These are phyloP conservation scores for Boechera divaricarpa DNA, from an alignment of 345 rosid species.

Conservation along the genomic window DNA sequence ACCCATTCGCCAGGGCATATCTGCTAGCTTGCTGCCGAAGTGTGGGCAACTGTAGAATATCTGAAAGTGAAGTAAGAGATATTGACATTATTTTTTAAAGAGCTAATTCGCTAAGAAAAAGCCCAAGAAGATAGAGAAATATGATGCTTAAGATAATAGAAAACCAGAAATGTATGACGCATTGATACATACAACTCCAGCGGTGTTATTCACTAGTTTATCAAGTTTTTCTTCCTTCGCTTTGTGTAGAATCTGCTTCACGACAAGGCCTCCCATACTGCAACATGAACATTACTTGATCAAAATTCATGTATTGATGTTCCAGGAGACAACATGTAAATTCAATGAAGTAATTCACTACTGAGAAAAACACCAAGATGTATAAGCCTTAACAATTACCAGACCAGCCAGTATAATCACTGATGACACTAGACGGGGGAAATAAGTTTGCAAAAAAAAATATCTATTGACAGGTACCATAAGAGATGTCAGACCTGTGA, in stretches of 20 bases:
- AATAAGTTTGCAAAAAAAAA: conserved; percentile 11
- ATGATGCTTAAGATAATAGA: background rate
- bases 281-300: conserved; percentile 41
- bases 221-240: conserved; percentile 82
- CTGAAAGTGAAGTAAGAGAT: conserved; percentile 49
- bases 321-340: conserved; percentile 7
- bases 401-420: conserved; percentile 15
- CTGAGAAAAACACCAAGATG: conserved; percentile 16
- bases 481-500: conserved; percentile 66
- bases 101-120: conserved; percentile 15
- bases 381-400: conserved; percentile 1
- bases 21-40: conserved; percentile 98
- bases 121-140: background rate
- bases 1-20: conserved; percentile 99
- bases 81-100: conserved; percentile 12
- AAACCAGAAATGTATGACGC: conserved; percentile 7
- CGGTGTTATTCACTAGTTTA: conserved; percentile 81
- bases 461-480: conserved; percentile 10
- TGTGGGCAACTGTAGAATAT: conserved; percentile 98
- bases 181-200: conserved; percentile 77
- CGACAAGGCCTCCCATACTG: conserved; percentile 98
- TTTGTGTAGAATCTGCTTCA: conserved; percentile 90
- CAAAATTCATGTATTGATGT: conserved; percentile 19
- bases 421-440: background rate
- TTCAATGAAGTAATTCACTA: background rate